These are phyloP conservation scores for Cardamine chenopodiifolia DNA, from an alignment of 345 rosid species.

Conservation along the genomic window DNA sequence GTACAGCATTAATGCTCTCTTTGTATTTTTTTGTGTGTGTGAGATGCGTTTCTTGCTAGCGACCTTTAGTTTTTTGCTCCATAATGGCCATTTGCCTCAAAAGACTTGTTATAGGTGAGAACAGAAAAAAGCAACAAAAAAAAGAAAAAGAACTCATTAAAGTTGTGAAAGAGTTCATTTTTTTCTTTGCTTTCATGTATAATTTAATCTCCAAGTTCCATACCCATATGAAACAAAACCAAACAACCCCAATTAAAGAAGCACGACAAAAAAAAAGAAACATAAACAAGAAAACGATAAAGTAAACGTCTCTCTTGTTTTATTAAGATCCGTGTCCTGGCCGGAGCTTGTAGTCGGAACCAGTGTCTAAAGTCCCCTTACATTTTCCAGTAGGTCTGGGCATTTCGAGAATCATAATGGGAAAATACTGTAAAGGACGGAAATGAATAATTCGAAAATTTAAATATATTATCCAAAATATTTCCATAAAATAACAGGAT, in stretches of 20 bases:
- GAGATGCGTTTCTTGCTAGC: conserved; percentile 34
- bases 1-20: conserved; percentile 42
- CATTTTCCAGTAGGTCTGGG: conserved; percentile 12
- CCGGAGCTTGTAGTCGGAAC: conserved; percentile 17
- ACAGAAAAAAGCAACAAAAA: conserved; percentile 32
- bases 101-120: conserved; percentile 37
- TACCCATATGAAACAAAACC: conserved; percentile 39
- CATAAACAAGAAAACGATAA: conserved; percentile 28
- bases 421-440: no score
- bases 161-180: conserved; percentile 21
- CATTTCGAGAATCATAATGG: no score
- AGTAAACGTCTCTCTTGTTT: conserved; percentile 35
- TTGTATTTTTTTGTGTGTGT: conserved; percentile 26
- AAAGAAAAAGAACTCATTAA: conserved; percentile 9
- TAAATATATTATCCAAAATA: no score
- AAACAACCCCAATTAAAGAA: conserved; percentile 25
- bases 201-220: conserved; percentile 27
- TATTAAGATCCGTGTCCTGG: conserved; percentile 5
- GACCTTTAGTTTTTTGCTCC: conserved; percentile 30
- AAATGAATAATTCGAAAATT: no score
- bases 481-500: no score
- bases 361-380: conserved; percentile 5
- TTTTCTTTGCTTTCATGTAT: conserved; percentile 6
- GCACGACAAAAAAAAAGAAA: conserved; percentile 19
- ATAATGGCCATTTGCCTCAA: conserved; percentile 34